Conservation (phyloP, 257 asterid genomes). For the Nyctanthes arbortristis region DNA sequence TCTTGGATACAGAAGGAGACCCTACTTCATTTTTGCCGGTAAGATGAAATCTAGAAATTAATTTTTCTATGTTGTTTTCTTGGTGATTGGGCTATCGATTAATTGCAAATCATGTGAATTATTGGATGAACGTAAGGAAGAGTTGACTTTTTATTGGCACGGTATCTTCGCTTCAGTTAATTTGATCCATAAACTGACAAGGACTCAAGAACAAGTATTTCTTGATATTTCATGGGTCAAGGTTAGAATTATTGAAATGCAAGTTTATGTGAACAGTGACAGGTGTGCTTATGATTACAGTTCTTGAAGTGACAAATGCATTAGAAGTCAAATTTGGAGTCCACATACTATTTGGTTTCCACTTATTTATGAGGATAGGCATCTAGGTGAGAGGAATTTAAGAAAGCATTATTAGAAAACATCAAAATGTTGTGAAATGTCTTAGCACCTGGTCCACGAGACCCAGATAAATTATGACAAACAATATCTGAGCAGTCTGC, state of each 20-base stretch:
- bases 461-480: neutral
- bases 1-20: conserved; percentile 75
- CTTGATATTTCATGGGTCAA: neutral
- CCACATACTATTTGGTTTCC: neutral
- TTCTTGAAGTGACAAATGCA: neutral
- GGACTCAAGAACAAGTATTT: neutral
- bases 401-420: neutral
- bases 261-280: neutral
- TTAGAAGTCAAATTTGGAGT: neutral
- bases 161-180: neutral
- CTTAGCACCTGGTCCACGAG: neutral
- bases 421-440: neutral
- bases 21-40: conserved; percentile 85
- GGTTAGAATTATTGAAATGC: neutral
- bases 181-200: neutral
- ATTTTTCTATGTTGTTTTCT: neutral
- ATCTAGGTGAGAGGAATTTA: neutral
- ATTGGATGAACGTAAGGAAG: neutral
- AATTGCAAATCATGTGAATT: neutral
- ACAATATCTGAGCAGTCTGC: neutral
- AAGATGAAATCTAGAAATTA: conserved; percentile 1
- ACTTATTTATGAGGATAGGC: neutral
- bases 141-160: neutral
- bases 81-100: neutral
- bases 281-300: no score